A percentile compares a stretch with the other conserved stretches of the same genome.
phyloP scores from a whole-genome alignment of 306 rosid species.

The Trifolium repens region DNA sequence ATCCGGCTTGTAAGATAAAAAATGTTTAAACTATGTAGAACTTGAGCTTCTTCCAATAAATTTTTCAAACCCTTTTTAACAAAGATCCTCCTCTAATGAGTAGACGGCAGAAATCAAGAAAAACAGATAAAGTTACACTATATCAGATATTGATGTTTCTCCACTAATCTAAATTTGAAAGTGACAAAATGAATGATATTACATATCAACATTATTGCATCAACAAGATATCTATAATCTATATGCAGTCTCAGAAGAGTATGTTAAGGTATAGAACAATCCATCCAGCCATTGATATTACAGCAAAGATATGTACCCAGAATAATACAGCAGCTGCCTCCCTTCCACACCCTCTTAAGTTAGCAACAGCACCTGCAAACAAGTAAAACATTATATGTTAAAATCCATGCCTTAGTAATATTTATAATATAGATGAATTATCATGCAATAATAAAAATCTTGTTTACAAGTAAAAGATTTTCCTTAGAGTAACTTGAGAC shows the following conservation, averaged over 20 bases:
- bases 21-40: not conserved
- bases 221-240: constrained; percentile 6
- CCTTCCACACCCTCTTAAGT: constrained; percentile 93
- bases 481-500: constrained; percentile 29
- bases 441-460: not conserved
- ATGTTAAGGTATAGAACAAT: constrained; percentile 70
- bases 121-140: not conserved
- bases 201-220: constrained; percentile 22
- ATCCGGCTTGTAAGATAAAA: not conserved
- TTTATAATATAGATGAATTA: not conserved
- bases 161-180: constrained; percentile 33
- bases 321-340: constrained; percentile 92
- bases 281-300: constrained; percentile 96
- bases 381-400: constrained; percentile 21
- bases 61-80: constrained; percentile 3
- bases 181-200: constrained; percentile 34
- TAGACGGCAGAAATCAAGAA: not conserved
- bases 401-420: not conserved
- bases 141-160: constrained; percentile 6
- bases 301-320: constrained; percentile 96
- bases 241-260: constrained; percentile 61
- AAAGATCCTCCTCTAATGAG: constrained; percentile 29
- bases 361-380: constrained; percentile 89
- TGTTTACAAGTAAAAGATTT: not conserved
- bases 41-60: not conserved